Percentiles rank a stretch among this genome's conserved stretches.
Evolutionary conservation across 2,329 filamentous ascomycete species (phyloP).

Genomic region (Claviceps sp.): DNA sequence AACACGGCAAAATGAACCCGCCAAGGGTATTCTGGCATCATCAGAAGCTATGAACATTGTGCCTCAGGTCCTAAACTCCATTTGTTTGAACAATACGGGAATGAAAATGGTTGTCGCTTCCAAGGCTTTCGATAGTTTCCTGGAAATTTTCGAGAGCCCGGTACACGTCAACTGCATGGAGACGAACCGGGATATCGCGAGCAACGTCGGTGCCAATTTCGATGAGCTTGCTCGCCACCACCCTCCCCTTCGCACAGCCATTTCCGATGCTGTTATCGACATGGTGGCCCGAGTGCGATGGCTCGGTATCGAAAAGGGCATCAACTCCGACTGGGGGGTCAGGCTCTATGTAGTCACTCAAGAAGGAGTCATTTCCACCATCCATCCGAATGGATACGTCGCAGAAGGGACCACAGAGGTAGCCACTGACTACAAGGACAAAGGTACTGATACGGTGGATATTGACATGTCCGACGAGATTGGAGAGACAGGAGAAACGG

Average conservation of each 20-base stretch:
- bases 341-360: constrained; percentile 57
- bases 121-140: constrained; percentile 69
- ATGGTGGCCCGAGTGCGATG: constrained; percentile 76
- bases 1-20: constrained; percentile 32
- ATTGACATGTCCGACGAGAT: constrained; percentile 52
- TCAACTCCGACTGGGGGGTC: constrained; percentile 57
- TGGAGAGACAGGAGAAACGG: constrained; percentile 7
- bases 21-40: constrained; percentile 70
- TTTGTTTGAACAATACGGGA: constrained; percentile 79
- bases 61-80: constrained; percentile 79
- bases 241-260: constrained; percentile 63
- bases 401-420: constrained; percentile 14
- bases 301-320: constrained; percentile 58
- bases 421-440: constrained; percentile 25
- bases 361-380: constrained; percentile 36
- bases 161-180: constrained; percentile 78
- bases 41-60: constrained; percentile 79
- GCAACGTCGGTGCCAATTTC: constrained; percentile 67
- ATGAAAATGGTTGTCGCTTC: constrained; percentile 80
- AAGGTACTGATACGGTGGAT: constrained; percentile 31
- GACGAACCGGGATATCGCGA: constrained; percentile 54
- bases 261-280: constrained; percentile 73
- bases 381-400: constrained; percentile 38
- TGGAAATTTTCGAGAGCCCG: constrained; percentile 93
- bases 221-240: constrained; percentile 94